Conservation (phyloP, 2,329 filamentous ascomycete genomes). For the Tolypocladium capitatum region DNA sequence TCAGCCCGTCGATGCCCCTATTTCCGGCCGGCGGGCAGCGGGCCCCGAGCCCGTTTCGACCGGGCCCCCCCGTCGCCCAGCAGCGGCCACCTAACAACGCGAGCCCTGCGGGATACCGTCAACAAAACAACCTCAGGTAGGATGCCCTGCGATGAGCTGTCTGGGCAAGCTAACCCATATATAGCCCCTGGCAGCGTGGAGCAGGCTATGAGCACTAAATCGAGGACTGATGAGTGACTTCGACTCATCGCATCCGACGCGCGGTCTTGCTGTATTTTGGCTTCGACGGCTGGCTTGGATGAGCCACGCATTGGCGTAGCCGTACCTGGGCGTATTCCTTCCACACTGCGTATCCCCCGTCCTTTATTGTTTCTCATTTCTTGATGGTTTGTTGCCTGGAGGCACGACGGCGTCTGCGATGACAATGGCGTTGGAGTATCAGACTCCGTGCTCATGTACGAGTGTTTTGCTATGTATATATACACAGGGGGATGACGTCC, state of each 20-base stretch:
- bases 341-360: neutral
- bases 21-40: constrained; percentile 25
- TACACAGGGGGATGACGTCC: neutral
- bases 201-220: constrained; percentile 27
- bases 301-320: neutral
- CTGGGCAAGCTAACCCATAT: constrained; percentile 6
- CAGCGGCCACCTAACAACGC: constrained; percentile 18
- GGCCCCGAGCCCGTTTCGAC: constrained; percentile 22
- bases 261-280: neutral
- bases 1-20: constrained; percentile 29
- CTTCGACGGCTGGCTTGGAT: neutral
- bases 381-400: neutral
- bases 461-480: constrained; percentile 2
- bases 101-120: constrained; percentile 21
- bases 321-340: neutral
- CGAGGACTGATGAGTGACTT: neutral
- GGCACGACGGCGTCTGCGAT: constrained; percentile 2
- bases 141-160: neutral
- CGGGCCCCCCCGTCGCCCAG: constrained; percentile 10
- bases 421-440: neutral
- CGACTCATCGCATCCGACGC: neutral
- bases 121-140: constrained; percentile 28
- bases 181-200: constrained; percentile 31
- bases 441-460: neutral
- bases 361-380: neutral